Base-by-base conservation (phyloP, 371 early-diverging fungal genomes). In the Lichtheimia ornata region DNA sequence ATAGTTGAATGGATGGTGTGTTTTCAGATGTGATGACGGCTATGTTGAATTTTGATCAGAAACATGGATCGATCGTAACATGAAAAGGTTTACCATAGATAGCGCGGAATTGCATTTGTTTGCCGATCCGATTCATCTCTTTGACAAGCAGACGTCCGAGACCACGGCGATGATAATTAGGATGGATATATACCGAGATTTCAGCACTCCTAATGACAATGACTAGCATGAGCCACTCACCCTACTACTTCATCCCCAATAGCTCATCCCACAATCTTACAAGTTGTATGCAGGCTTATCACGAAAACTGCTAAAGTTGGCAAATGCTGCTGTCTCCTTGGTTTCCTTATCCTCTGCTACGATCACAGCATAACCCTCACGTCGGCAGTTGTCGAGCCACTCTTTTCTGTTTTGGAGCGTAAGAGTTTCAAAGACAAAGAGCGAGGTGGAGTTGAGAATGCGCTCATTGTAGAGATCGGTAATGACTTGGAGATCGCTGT, bases 401-500 rank as follows among this genome's bases (percentile, higher is more conserved):
- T 66, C 54, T 25, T 66, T 14, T 41, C 76, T 71, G 45, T 78
- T 68, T 17, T 76, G 67, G 12, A 78, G 53, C n/a, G 74, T 58
- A 5, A 81, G 73, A 30, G 70, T 61, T 3, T 77, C 68, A 56
- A 74, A 79, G 30, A 81, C 62, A 60, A 80, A 81, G 50, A 84
- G 56, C 18, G 72, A 70, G 14, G 79, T 72, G 1, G 83, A 81
- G 56, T 81, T 84, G 18, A 49, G 43, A 49, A 84, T 74, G 27
- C 76, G 76, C 28, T 81, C 78, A 68, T 81, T 81, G 65, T 72
- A 81, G 30, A 81, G 77, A 12, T 76, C 78, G 11, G 67, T 54
- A 44, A 81, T 74, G 47, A 62, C 63, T 22, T 70, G 67, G 11
- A 73, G 13, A 56, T 81, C 81, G 2, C 54, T 51, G 53, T 76